Evolutionary conservation across 164 flowering plant genomes (phyloP).

Genomic region (Pachysandra terminalis): DNA sequence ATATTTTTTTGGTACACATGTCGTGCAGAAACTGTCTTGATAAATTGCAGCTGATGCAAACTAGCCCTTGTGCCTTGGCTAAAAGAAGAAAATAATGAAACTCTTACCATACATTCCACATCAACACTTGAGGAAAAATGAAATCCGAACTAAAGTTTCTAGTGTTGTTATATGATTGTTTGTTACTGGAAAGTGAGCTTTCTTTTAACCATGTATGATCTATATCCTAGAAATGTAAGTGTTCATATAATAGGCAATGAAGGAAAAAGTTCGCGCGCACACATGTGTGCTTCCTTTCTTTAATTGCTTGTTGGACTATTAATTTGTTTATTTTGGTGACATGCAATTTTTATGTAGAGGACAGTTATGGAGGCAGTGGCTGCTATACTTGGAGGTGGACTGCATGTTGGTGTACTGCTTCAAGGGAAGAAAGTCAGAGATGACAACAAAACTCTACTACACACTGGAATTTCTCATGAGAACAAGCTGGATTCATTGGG

Average conservation of each 20-base stretch:
- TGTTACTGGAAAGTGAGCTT: not conserved
- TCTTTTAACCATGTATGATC: not conserved
- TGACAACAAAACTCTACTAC: constrained; percentile 70
- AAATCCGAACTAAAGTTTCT: not conserved
- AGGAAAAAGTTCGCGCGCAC: too few relatives aligned
- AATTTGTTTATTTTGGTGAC: constrained; percentile 7
- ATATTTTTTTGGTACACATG: not conserved
- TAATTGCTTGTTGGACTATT: not conserved
- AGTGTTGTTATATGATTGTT: too few relatives aligned
- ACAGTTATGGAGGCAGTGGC: constrained; percentile 91
- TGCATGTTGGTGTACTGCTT: constrained; percentile 72
- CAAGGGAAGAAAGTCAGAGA: constrained; percentile 85
- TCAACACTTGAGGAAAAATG: not conserved
- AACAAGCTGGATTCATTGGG: constrained; percentile 65
- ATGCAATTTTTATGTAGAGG: constrained; percentile 38
- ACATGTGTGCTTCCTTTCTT: not conserved
- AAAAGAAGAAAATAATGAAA: not conserved
- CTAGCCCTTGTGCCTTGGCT: not conserved
- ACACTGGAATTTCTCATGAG: constrained; percentile 71
- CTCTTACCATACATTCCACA: not conserved
- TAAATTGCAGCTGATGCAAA: not conserved
- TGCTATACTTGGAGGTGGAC: constrained; percentile 74
- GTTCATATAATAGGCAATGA: not conserved
- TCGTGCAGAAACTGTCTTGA: not conserved
- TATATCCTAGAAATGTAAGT: not conserved